Evolutionary conservation across 1,284 basidiomycete genomes (phyloP), one percentile per base, ranked within the genome.

Genomic region (Dichomitus squalens): DNA sequence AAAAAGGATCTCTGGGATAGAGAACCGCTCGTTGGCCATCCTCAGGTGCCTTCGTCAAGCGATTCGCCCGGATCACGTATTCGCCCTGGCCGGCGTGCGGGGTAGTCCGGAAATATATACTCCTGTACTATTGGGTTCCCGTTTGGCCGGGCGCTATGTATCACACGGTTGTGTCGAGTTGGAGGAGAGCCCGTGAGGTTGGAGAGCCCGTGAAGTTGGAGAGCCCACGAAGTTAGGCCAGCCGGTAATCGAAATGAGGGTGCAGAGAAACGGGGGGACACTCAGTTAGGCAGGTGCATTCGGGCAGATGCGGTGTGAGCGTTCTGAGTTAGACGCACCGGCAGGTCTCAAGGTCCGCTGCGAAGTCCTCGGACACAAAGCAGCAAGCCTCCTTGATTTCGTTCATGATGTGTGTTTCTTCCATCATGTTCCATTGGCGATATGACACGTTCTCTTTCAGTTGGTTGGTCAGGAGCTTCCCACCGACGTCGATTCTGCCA

Each of bases 391-490:
- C 93, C 71, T 96, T 95, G 66, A 95, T 89, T 62, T 92, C 84
- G 74, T 95, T 95, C 75, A 97, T 90, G 67, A 98, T 89, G 73
- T 90, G 86, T 0, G 93, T 95, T 75, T 97, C 92, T 70, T 98
- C 95, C 86, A 95, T 95, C 92, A 98, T 94, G 73, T 98, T 95
- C 91, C 93, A 96, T 69, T 98, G 96, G 31, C 94, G 87, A 73
- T 93, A 98, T 11, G 94, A 96, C 11, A 96, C 85, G 49, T 95
- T 81, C 70, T 96, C 93, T 69, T 98, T 97, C 34, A 98, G 81
- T 52, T 96, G 91, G 74, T 97, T 98, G 25, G 96, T 98, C 55
- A 98, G 74, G 12, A 98, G 80, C 74, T 97, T 97, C 50, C 96
- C 96, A 51, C 95, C 95, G 27, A 97, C 85, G 66, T 97, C 94